A percentile compares a stretch with the other conserved stretches of the same genome.
Conservation (phyloP, 768 basidiomycete species). For the Russula sp. region DNA sequence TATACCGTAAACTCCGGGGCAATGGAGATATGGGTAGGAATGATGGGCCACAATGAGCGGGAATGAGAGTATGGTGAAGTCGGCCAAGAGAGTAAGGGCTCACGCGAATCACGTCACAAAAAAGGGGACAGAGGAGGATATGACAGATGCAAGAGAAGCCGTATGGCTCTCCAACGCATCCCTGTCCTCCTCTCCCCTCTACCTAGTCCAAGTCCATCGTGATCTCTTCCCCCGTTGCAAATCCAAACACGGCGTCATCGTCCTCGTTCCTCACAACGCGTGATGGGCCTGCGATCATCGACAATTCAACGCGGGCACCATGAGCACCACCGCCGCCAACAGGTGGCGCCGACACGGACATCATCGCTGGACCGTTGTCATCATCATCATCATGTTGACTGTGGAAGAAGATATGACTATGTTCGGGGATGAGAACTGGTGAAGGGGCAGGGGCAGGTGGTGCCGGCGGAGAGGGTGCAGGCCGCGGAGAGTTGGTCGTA, state of each 20-base stretch:
- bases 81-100: background rate
- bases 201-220: conserved; percentile 30
- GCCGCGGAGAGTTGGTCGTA: background rate
- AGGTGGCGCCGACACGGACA: conserved; percentile 3
- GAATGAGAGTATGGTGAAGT: background rate
- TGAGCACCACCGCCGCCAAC: background rate
- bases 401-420: conserved; percentile 20
- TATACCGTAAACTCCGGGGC: conserved; percentile 5
- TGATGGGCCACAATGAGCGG: background rate
- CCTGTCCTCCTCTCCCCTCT: background rate
- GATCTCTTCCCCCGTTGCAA: conserved; percentile 27
- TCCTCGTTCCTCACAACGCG: conserved; percentile 21
- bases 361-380: background rate
- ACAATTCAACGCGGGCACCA: conserved; percentile 30
- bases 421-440: conserved; percentile 16
- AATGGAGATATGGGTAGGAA: background rate
- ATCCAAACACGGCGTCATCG: conserved; percentile 23
- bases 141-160: background rate
- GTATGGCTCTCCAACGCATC: background rate
- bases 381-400: background rate
- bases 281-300: conserved; percentile 29
- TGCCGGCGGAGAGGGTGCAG: conserved; percentile 9
- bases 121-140: no score
- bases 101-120: background rate
- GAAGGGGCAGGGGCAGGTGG: background rate